Base-by-base conservation (phyloP, 768 basidiomycete genomes). In the Imleria badia region DNA sequence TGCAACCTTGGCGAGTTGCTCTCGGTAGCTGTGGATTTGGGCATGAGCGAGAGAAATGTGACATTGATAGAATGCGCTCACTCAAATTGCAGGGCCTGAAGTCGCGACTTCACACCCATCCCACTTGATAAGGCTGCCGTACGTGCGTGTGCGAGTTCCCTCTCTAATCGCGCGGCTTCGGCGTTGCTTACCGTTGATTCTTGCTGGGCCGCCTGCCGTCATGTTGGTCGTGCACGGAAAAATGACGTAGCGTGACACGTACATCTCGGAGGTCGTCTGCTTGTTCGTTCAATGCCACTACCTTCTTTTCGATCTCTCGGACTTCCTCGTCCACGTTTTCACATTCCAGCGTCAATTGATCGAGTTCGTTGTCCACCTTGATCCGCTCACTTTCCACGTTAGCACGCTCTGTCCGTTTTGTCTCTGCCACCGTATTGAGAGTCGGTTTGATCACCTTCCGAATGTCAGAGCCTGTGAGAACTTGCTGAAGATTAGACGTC, bases 241-340 rank as follows among this genome's bases (percentile, higher is more conserved):
- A 26, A 58, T 43, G 33, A 19, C 12, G 14, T 17, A 43, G 12
- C n/a, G 43, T 33, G 6, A 6, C 45, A 75, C 80, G 59, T 48
- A 91, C 93, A 68, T 93, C 90, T 69, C 91, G 83, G 46, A 92
- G 73, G 60, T 89, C 86, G 57, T 91, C 88, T 11, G 89, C 89
- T 67, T 91, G 85, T 51, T 89, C 85, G 55, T 82, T 87, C 51
- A 91, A 60, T 9, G 73, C 82, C 20, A 74, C 76, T 11, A 87
- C 85, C 68, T 90, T 89, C 69, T 87, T 86, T 66, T 89, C 87
- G 22, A 87, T 67, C 63, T 87, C 87, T 44, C 73, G 76, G 22
- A 89, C 81, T 58, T 94, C 90, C 63, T 91, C 86, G 52, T 89
- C 89, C 56, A 87, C 72, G 51, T 89, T 88, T 69, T 95, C 92